Percentiles rank a stretch among this genome's conserved stretches.
These are phyloP conservation scores for Dothistroma septosporum DNA, from an alignment of 2,329 filamentous ascomycete species.

Conservation along the genomic window DNA sequence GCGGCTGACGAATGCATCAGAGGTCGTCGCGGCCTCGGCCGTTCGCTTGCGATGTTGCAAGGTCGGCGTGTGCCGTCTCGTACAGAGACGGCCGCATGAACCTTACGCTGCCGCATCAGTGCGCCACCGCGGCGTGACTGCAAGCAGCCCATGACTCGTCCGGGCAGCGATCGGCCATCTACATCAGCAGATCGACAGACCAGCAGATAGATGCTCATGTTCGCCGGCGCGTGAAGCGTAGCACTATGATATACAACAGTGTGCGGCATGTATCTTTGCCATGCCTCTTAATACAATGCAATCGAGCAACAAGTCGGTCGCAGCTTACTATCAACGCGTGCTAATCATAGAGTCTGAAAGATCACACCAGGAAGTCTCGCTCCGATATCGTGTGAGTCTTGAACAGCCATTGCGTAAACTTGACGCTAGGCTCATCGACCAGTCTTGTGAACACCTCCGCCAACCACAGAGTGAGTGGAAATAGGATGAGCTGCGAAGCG, in stretches of 20 bases:
- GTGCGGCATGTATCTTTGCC: neutral
- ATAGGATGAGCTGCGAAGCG: conserved; percentile 53
- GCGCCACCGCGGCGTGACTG: neutral
- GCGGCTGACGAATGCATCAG: neutral
- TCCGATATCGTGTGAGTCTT: neutral
- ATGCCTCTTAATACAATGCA: neutral
- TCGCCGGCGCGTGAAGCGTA: neutral
- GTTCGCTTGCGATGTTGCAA: neutral
- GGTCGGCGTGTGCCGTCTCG: neutral
- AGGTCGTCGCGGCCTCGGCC: neutral
- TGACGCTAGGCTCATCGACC: conserved; percentile 55
- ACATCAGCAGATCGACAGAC: neutral
- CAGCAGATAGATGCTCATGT: no score
- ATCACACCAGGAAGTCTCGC: neutral
- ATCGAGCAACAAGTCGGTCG: neutral
- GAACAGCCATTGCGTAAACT: conserved; percentile 51
- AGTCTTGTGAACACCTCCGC: conserved; percentile 56
- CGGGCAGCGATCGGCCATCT: neutral
- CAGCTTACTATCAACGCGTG: neutral
- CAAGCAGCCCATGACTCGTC: neutral
- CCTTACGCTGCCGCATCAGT: neutral
- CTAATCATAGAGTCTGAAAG: neutral
- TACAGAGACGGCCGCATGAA: neutral
- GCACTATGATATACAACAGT: neutral
- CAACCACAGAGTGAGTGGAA: conserved; percentile 52